Evolutionary conservation across 192 early-diverging fungal genomes (phyloP), one percentile per base, ranked within the genome.

Genomic region (Coemansia javaensis): DNA sequence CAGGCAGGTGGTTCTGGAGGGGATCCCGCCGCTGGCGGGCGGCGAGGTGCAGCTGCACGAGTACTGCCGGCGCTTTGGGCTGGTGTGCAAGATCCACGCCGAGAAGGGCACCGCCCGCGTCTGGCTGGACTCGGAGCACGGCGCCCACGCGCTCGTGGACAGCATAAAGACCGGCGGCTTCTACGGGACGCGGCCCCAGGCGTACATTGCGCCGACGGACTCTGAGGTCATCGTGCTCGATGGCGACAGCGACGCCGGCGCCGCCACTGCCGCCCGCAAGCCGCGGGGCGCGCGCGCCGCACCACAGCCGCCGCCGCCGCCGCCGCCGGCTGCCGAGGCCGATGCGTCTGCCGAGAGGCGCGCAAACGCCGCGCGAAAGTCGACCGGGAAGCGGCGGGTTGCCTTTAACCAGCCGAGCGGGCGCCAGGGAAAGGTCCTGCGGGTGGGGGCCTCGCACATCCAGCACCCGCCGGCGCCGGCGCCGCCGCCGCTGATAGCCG

Each of bases 51-150:
- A 23, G 27, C 35, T 66, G 24, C 32, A 45, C 31, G 21, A 31
- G 36, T 49, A 50, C 16, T 50, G 56, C 42, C 52, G 51, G 34
- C 14, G 11, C 2, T 53, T 58, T n/a, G 63, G 63, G 17, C 31
- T 37, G 7, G 50, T 66, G 1, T 66, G 63, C 25, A 32, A 27
- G 13, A 18, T 66, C 17, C 25, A 28, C 15, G 11, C 40, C 12
- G 40, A 37, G 4, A 27, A 30, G 2, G 21, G 33, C 4, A 31
- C n/a, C 21, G 55, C 50, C 21, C 37, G 18, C 8, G 54, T 58
- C 7, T 65, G 63, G 63, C 34, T 65, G 12, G 39, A 48, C 32
- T 15, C 34, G 17, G 32, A 47, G 27, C 28, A 5, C 4, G 54
- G 25, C 15, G 44, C 58, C 1, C 27, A 23, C 24, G 31, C 31